Base-by-base conservation (phyloP, 108 stramenopile species). In the Stephanodiscus minutulus region DNA sequence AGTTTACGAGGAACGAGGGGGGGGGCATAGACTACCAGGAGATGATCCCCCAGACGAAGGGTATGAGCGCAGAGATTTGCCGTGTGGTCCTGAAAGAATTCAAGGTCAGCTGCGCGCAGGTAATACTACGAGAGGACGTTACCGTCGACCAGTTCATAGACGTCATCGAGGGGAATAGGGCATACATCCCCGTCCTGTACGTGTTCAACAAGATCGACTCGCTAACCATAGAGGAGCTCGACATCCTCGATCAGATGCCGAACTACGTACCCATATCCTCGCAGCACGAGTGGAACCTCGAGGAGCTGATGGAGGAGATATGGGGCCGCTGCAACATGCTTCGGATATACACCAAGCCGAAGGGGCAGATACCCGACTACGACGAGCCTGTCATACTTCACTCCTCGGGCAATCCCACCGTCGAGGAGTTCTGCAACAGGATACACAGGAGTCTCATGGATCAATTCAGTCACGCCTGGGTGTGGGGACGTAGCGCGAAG, bases 171-270 rank as follows among this genome's bases (percentile, higher is more conserved):
- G 99, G 98, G 8, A 99, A 98, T 71, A 87, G 98, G 18, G 86
- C 88, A 64, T 99, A 99, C 88, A 94, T 97, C 52, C 91, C 91
- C 12, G 97, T 96, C 60, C 68, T 99, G 60, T 99, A 99, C 73
- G 82, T 97, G 24, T 99, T 98, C 94, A 99, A 99, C 83, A 99
- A 99, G 77, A 95, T 98, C 73, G 99, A 99, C 83, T 86, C 93
- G 35, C 82, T 99, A 54, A 96, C 96, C 3, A 97, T 99, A 77
- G 96, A 98, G 79, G 99, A 99, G 82, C 86, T 99, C 21, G 98
- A 99, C 72, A 96, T 98, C 60, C 71, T 98, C 62, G 94, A 94
- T 74, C 92, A 96, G 76, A 82, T 98, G 86, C 97, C 97, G n/a
- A 97, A 99, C 74, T 98, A 96, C 65, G 96, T 98, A 1, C 96